These are phyloP conservation scores for Nemania sp. DNA, from an alignment of 2,329 filamentous ascomycete genomes.

Conservation along the genomic window DNA sequence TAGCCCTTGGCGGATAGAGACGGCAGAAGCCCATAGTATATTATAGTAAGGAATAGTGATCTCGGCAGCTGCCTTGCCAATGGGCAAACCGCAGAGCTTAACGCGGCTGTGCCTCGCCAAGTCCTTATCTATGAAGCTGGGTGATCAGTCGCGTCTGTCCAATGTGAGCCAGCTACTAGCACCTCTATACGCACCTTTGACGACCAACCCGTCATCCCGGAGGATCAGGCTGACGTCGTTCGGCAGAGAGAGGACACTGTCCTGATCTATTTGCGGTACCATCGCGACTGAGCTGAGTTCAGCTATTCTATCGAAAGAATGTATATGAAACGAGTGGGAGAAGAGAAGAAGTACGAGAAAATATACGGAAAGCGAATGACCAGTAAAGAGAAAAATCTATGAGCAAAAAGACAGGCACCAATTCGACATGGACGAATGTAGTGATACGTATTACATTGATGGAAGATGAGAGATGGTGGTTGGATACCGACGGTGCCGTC, in stretches of 20 bases:
- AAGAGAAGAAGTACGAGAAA: neutral
- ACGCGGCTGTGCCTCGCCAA: slow-evolving; percentile 29
- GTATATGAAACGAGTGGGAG: slow-evolving; percentile 16
- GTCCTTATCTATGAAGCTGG: slow-evolving; percentile 28
- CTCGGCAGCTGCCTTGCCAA: slow-evolving; percentile 26
- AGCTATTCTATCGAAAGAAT: slow-evolving; percentile 12
- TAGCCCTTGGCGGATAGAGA: slow-evolving; percentile 60
- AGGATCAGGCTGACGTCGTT: slow-evolving; percentile 14
- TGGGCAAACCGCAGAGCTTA: slow-evolving; percentile 34
- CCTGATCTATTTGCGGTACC: neutral
- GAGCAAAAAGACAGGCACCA: neutral
- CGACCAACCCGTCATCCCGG: slow-evolving; percentile 4
- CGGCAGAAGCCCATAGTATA: slow-evolving; percentile 77
- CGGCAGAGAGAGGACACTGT: slow-evolving; percentile 6
- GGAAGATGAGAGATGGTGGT: too few relatives aligned
- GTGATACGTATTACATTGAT: too few relatives aligned
- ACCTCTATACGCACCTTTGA: slow-evolving; percentile 13
- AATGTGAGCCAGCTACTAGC: neutral
- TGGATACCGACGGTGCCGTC: too few relatives aligned
- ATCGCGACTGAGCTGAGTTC: neutral
- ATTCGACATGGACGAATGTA: too few relatives aligned
- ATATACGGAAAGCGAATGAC: neutral
- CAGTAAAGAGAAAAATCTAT: neutral
- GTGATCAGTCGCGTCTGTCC: neutral
- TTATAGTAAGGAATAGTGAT: slow-evolving; percentile 73